Percentiles rank a stretch among this genome's conserved stretches.
These are phyloP conservation scores for Hansenula anomala DNA, from an alignment of 1,139 yeast genomes.

Conservation along the genomic window DNA sequence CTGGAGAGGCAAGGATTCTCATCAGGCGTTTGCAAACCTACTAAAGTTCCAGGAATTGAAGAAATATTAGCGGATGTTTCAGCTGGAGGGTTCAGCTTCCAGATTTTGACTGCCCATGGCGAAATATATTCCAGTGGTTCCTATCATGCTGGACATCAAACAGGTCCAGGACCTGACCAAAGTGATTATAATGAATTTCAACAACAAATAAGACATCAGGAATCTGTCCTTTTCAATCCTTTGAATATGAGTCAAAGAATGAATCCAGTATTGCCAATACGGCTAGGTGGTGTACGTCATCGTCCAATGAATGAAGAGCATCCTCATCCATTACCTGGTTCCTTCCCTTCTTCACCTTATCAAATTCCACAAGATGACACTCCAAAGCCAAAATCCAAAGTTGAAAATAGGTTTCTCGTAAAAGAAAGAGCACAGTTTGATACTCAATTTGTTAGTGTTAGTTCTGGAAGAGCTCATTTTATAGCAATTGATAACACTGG, in stretches of 20 bases:
- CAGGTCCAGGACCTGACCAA: constrained; percentile 30
- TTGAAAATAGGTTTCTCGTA: constrained; percentile 6
- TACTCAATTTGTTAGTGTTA: constrained; percentile 40
- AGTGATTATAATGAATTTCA: constrained; percentile 27
- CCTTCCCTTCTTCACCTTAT: constrained; percentile 4
- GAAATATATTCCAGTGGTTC: constrained; percentile 50
- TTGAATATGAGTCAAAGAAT: background rate
- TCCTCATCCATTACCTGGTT: background rate
- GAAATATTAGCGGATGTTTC: constrained; percentile 46
- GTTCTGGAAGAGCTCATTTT: constrained; percentile 65
- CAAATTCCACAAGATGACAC: background rate
- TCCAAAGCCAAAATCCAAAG: background rate
- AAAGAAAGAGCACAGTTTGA: constrained; percentile 8
- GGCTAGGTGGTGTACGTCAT: background rate
- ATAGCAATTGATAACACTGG: constrained; percentile 54
- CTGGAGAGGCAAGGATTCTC: constrained; percentile 26
- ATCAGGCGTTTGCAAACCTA: constrained; percentile 39
- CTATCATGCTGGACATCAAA: constrained; percentile 39
- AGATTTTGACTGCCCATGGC: constrained; percentile 51
- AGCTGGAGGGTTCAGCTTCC: constrained; percentile 68
- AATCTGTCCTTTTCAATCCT: background rate
- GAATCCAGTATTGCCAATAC: background rate
- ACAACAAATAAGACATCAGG: constrained; percentile 16
- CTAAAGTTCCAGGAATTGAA: constrained; percentile 31
- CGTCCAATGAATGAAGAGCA: background rate